Evolutionary conservation across 108 stramenopile species (phyloP), one percentile per base, ranked within the genome.

Genomic region (Pseudonitzschia multistriata): DNA sequence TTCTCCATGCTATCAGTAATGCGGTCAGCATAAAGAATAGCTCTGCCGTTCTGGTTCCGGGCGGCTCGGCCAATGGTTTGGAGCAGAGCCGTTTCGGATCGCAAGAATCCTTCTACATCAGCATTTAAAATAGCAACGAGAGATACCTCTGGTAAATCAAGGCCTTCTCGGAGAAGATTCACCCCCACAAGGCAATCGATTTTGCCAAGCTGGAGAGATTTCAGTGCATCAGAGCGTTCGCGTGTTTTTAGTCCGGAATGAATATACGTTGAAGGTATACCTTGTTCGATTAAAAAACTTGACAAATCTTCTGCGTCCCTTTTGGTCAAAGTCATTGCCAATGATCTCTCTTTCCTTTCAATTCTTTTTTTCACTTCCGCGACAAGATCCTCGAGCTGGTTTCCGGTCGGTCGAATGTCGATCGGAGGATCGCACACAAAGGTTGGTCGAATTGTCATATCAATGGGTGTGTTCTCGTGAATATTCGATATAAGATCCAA

Each of bases 101-200:
- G 82, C 22, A 93, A 77, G 62, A 90, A 90, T 15, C 92, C 92
- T 54, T 88, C 81, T 31, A 36, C 39, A 72, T 93, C 92, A 3
- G 92, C 92, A 68, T 82, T 85, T 28, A 93, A 72, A 71, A 93
- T 79, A 3, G 89, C 89, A 21, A 93, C 92, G 36, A 93, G 76
- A 8, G 86, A 85, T 21, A 90, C 89, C 74, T 90, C 81, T 6
- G 92, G 92, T 35, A 93, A 74, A 73, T 93, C 89, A 25, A 93
- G 74, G 2, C 92, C 89, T 68, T 93, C 88, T 29, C 86, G 63
- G 65, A 93, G 72, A 25, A 88, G 47, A 68, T 93, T 93, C n/a
- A 90, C 86, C 1, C 92, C 92, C 11, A 93, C 92, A 10, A 93
- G 62, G 37, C 85, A 87, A 66, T 93, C 88, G 10, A 90, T 62